Conservation (phyloP, 495 filamentous ascomycete species). For the Venustampulla echinocandica region DNA sequence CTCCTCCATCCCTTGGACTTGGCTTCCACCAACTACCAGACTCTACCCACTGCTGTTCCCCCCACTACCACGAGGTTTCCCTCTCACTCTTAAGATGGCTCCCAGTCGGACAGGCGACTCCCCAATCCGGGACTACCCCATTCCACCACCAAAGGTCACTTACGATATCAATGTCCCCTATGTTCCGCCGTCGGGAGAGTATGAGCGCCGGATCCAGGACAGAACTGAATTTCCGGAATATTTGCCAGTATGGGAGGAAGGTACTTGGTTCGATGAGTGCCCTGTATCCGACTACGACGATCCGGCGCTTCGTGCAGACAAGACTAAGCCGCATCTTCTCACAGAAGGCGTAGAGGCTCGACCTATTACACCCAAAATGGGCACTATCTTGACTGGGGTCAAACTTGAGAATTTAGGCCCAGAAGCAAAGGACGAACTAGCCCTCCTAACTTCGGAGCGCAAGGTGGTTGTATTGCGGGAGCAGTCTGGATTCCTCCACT, state of each 20-base stretch:
- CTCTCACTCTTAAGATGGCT: too few species aligned
- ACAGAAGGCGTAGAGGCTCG: conserved; percentile 17
- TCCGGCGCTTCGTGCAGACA: conserved; percentile 30
- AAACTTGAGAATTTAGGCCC: conserved; percentile 34
- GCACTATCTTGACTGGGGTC: conserved; percentile 35
- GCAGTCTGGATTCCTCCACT: conserved; percentile 30
- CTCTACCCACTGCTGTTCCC: too few species aligned
- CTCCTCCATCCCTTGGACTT: too few species aligned
- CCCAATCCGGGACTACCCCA: neutral
- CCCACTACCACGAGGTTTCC: too few species aligned
- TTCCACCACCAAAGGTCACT: conserved; percentile 4
- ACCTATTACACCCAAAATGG: conserved; percentile 45
- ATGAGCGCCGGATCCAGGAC: conserved; percentile 9
- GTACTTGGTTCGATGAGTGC: conserved; percentile 24
- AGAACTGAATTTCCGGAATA: conserved; percentile 28
- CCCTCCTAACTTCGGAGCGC: conserved; percentile 33
- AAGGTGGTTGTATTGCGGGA: conserved; percentile 36
- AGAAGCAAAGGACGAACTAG: conserved; percentile 33
- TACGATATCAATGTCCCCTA: conserved; percentile 20
- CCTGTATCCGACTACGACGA: conserved; percentile 29
- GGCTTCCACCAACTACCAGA: too few species aligned
- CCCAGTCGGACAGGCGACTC: conserved; percentile 13
- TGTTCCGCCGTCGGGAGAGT: conserved; percentile 7
- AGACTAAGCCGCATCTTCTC: conserved; percentile 27
- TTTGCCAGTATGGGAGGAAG: conserved; percentile 28